Evolutionary conservation across 1,139 yeast genomes (phyloP).

Genomic region (Geotrichum fermentans): DNA sequence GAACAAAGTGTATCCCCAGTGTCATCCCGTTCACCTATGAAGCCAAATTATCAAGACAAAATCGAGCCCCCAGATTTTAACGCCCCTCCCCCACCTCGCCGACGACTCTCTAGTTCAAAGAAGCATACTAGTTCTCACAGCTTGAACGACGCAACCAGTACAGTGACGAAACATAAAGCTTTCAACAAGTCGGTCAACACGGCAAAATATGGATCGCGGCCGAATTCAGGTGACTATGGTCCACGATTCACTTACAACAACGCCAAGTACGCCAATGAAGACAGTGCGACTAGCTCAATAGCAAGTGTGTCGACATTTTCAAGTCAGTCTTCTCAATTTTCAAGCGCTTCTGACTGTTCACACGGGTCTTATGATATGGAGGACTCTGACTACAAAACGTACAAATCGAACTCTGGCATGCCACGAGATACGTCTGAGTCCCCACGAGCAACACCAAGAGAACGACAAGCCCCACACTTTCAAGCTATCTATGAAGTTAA

Average conservation of each 20-base stretch:
- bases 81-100: too few relatives aligned
- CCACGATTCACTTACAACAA: neutral
- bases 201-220: neutral
- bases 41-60: neutral
- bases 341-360: slow-evolving; percentile 1
- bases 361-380: neutral
- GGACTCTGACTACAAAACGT: too few relatives aligned
- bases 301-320: slow-evolving; percentile 3
- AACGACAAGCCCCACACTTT: slow-evolving; percentile 10
- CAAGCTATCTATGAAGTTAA: slow-evolving; percentile 6
- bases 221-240: neutral
- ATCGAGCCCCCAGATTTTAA: neutral
- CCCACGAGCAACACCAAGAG: slow-evolving; percentile 3
- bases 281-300: slow-evolving; percentile 6
- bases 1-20: slow-evolving; percentile 6
- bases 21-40: neutral
- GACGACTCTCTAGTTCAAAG: neutral
- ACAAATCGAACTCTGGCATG: neutral
- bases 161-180: neutral
- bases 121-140: neutral
- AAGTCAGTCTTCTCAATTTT: slow-evolving; percentile 2
- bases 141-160: neutral
- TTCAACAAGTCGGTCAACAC: neutral
- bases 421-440: neutral
- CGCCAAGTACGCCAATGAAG: neutral